These are phyloP conservation scores for Corylus americana DNA, from an alignment of 306 rosid species.

Conservation along the genomic window DNA sequence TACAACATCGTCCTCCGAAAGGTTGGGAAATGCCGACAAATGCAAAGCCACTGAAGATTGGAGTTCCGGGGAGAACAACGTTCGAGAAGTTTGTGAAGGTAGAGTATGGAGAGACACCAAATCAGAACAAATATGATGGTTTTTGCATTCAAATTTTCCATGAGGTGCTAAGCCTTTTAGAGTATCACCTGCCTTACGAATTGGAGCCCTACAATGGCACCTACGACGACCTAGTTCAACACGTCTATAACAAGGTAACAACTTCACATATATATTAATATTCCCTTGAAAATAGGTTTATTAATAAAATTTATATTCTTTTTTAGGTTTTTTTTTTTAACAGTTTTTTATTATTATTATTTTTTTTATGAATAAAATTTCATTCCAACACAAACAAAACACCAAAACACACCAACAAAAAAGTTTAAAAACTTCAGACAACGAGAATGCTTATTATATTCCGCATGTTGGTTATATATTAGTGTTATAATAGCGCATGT, in stretches of 20 bases:
- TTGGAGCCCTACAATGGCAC: conserved; percentile 30
- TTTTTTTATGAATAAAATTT: too few species aligned
- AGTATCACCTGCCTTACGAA: conserved; percentile 45
- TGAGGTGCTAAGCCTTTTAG: conserved; percentile 28
- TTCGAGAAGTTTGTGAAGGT: conserved; percentile 64
- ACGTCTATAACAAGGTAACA: conserved; percentile 57
- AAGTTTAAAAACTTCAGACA: too few species aligned
- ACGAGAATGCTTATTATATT: too few species aligned
- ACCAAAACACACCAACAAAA: too few species aligned
- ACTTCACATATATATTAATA: too few species aligned
- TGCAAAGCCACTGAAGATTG: conserved; percentile 50
- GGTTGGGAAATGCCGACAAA: conserved; percentile 70
- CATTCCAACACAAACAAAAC: too few species aligned
- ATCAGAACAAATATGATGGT: conserved; percentile 37
- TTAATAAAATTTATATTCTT: too few species aligned
- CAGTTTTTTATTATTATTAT: too few species aligned
- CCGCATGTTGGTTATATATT: too few species aligned
- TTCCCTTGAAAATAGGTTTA: too few species aligned
- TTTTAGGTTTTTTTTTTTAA: too few species aligned
- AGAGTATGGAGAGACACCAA: conserved; percentile 24
- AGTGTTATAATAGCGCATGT: too few species aligned
- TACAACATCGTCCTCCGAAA: conserved; percentile 28
- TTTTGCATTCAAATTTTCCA: conserved; percentile 59
- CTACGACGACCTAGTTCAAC: conserved; percentile 49
- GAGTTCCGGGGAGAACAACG: conserved; percentile 52